Evolutionary conservation across 2,329 filamentous ascomycete species (phyloP).

Genomic region (Rhexocercosporidium sp.): DNA sequence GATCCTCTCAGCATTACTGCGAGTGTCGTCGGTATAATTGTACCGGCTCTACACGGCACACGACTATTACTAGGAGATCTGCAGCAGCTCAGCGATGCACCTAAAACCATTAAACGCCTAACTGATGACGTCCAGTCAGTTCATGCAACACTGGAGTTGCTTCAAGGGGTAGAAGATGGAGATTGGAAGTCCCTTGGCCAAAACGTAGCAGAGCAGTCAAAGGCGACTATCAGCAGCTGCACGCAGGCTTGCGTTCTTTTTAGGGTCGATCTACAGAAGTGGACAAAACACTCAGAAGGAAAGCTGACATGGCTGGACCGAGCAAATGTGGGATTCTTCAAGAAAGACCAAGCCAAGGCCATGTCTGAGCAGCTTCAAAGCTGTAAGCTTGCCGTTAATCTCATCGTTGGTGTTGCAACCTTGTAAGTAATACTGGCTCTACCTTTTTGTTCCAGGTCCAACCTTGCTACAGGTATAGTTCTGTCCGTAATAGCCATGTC

Average conservation of each 20-base stretch:
- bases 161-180: conserved; percentile 39
- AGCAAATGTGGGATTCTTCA: conserved; percentile 44
- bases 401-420: conserved; percentile 41
- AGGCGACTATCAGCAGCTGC: conserved; percentile 40
- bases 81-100: conserved; percentile 42
- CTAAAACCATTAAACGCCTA: conserved; percentile 41
- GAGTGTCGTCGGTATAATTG: conserved; percentile 40
- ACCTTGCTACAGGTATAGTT: conserved; percentile 40
- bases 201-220: conserved; percentile 38
- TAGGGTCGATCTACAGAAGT: conserved; percentile 39
- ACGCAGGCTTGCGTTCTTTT: conserved; percentile 42
- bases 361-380: conserved; percentile 44
- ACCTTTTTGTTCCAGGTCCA: conserved; percentile 26
- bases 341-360: conserved; percentile 42
- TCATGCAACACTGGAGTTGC: conserved; percentile 38
- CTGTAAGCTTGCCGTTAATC: conserved; percentile 42
- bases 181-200: conserved; percentile 43
- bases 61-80: conserved; percentile 43
- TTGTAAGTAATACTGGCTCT: conserved; percentile 38
- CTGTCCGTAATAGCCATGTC: conserved; percentile 41
- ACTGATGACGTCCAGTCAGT: conserved; percentile 41
- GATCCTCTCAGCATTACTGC: conserved; percentile 42
- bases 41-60: conserved; percentile 41
- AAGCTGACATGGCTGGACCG: conserved; percentile 42
- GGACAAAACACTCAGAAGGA: conserved; percentile 43